phyloP scores from a whole-genome alignment of 768 basidiomycete species.

The Tephrocybe sp. region DNA sequence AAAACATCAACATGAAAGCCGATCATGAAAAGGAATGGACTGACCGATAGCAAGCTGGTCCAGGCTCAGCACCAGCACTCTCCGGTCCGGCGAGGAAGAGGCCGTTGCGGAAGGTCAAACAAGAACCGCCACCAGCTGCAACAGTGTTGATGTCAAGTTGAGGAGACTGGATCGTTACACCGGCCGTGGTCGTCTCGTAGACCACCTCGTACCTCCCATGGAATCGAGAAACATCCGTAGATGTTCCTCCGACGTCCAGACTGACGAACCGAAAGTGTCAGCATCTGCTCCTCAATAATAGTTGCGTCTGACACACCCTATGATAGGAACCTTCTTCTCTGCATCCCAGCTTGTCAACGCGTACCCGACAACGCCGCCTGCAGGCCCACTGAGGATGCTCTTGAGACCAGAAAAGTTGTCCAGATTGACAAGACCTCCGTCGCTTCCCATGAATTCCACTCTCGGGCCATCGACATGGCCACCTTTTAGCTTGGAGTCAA shows the following conservation, averaged over 20 bases:
- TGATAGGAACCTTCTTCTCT: constrained; percentile 68
- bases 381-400: constrained; percentile 91
- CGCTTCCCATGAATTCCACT: constrained; percentile 96
- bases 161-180: constrained; percentile 88
- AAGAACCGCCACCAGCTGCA: constrained; percentile 92
- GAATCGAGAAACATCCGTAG: constrained; percentile 93
- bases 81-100: constrained; percentile 91
- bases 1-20: not conserved
- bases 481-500: constrained; percentile 72
- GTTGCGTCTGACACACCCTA: constrained; percentile 57
- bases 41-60: constrained; percentile 88
- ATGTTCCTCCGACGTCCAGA: constrained; percentile 92
- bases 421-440: constrained; percentile 82
- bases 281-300: not conserved
- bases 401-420: constrained; percentile 90
- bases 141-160: constrained; percentile 97
- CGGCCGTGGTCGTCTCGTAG: constrained; percentile 94
- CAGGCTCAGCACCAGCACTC: constrained; percentile 92
- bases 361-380: constrained; percentile 95
- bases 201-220: constrained; percentile 90
- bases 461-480: constrained; percentile 59
- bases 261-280: constrained; percentile 33
- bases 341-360: constrained; percentile 91
- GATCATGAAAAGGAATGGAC: not conserved
- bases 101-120: constrained; percentile 86